Evolutionary conservation across 73 alveolate species (phyloP).

Genomic region (Diophrys appendiculata): DNA sequence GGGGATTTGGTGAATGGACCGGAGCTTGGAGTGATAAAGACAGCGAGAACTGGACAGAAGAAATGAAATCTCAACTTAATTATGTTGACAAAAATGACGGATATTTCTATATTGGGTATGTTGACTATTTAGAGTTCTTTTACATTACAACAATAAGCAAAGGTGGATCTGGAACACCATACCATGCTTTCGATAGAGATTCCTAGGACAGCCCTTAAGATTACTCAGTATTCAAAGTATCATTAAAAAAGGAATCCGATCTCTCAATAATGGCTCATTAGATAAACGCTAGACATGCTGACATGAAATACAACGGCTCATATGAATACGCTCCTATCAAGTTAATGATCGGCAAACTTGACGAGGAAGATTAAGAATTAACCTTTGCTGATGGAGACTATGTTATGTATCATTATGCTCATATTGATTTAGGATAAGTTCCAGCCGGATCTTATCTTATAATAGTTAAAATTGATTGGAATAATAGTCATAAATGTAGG

Average conservation of each 20-base stretch:
- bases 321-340: conserved; percentile 34
- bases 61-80: conserved; percentile 15
- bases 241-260: conserved; percentile 1
- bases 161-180: not conserved
- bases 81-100: conserved; percentile 76
- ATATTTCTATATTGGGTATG: conserved; percentile 70
- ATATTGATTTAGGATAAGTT: conserved; percentile 9
- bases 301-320: not conserved
- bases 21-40: conserved; percentile 66
- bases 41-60: conserved; percentile 34
- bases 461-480: conserved; percentile 13
- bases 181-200: conserved; percentile 1
- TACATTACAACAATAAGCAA: conserved; percentile 72
- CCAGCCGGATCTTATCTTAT: conserved; percentile 15
- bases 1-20: conserved; percentile 72
- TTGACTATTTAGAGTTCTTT: conserved; percentile 69
- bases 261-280: conserved; percentile 7
- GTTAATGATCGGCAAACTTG: conserved; percentile 23
- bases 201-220: conserved; percentile 8
- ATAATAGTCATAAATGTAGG: conserved; percentile 3
- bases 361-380: conserved; percentile 2
- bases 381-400: conserved; percentile 30
- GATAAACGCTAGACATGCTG: conserved; percentile 17
- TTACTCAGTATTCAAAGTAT: conserved; percentile 9
- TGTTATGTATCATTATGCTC: conserved; percentile 10